Evolutionary conservation across 805 yeast genomes (phyloP).

Genomic region (Metschnikowia lachancei): DNA sequence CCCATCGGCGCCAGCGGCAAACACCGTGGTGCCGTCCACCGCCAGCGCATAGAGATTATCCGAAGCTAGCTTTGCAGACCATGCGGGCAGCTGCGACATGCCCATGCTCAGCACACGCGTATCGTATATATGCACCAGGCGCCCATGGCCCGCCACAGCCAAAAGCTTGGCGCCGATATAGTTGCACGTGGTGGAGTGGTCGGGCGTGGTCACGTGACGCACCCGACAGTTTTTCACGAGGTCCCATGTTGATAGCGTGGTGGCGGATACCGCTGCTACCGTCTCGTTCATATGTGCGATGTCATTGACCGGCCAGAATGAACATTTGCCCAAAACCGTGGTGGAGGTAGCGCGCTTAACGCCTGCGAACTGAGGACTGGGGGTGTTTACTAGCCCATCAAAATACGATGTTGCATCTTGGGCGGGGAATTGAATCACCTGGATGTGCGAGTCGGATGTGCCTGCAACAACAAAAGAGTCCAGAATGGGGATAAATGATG

Average conservation of each 20-base stretch:
- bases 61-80: conserved; percentile 11
- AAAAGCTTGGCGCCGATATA: conserved; percentile 11
- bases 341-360: conserved; percentile 7
- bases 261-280: conserved; percentile 15
- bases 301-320: conserved; percentile 16
- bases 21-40: conserved; percentile 10
- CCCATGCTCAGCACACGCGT: conserved; percentile 3
- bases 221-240: conserved; percentile 12
- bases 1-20: conserved; percentile 21
- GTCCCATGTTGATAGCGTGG: conserved; percentile 18
- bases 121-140: conserved; percentile 18
- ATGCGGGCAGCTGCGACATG: conserved; percentile 8
- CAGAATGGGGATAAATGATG: conserved; percentile 16
- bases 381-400: neutral
- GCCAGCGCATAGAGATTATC: conserved; percentile 20
- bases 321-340: conserved; percentile 18
- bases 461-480: conserved; percentile 17
- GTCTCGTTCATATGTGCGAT: conserved; percentile 6
- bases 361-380: neutral
- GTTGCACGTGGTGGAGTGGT: conserved; percentile 12
- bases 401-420: neutral
- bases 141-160: conserved; percentile 19
- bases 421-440: conserved; percentile 7
- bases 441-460: conserved; percentile 14
- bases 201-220: conserved; percentile 13